Evolutionary conservation across 805 yeast genomes (phyloP), one percentile per base, ranked within the genome.

Genomic region (Tetrapisispora fleetii): DNA sequence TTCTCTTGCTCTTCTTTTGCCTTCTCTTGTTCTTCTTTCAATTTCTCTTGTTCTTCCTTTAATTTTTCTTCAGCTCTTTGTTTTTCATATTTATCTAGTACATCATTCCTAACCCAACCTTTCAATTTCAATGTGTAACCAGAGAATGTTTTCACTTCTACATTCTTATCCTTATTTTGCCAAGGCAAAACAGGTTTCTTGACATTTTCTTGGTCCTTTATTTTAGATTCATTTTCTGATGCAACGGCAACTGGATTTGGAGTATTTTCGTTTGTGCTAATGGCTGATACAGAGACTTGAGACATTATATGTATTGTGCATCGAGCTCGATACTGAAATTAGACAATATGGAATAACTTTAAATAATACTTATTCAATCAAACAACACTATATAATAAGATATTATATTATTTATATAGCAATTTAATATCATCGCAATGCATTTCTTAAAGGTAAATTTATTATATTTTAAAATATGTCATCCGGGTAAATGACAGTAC

Each of bases 51-150:
- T 21, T 46, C 22, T 21, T 50, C 41, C 36, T 44, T 37, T 40
- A 18, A 33, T 32, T 43, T 44, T 41, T 45, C 24, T 11, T 32
- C 35, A 13, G 10, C n/a, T 13, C 35, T 32, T 32, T 32, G 35
- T 11, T 32, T 32, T 14, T 24, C 8, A 19, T 30, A 40, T 30
- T 37, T 22, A 11, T 50, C 50, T 24, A 30, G 19, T n/a, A 56
- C 40, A 35, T 59, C 65, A 33, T 54, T 52, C 45, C 64, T 50
- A 11, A 58, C 48, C 63, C 64, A 62, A 19, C 65, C 64, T 37
- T 52, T 55, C 21, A 60, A 51, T 4, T 55, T 54, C 16, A 61
- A 37, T 24, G 54, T 52, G 48, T 62, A 62, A 24, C 64, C 64
- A 30, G 62, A 57, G 37, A 62, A 62, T 38, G 60, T 54, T 47